Evolutionary conservation across 2,329 filamentous ascomycete genomes (phyloP), one percentile per base, ranked within the genome.

Genomic region (Clarireedia sp.): DNA sequence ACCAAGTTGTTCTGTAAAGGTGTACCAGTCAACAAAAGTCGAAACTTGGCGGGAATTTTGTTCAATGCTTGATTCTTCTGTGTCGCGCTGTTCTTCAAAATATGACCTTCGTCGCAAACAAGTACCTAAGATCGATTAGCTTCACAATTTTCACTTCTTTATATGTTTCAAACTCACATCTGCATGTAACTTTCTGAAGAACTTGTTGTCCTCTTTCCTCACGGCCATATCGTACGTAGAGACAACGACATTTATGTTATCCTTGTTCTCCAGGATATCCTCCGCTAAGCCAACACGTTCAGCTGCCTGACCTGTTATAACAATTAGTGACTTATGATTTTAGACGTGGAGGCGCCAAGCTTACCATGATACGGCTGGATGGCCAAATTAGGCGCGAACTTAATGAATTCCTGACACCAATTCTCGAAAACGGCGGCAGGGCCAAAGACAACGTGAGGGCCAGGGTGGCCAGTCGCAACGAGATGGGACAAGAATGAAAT

Each of bases 381-480:
- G 0, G 78, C 79, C 26, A 99, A 71, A 0, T 75, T 75, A 0
- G 90, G 90, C 5, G 91, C 92, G 70, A 99, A 99, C 48, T 82
- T 85, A 59, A 86, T 75, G 65, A 99, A 96, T 69, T 99, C 94
- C 50, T 84, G 82, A 50, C 95, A 80, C 94, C 94, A 99, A 68
- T 99, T 99, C 66, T 96, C 92, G 66, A 96, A 80, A 0, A 92
- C 96, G 0, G 92, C 96, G 0, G 90, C 88, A 5, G 94, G 94
- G 1, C 97, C 94, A 26, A 99, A 85, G 38, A 99, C 81, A 37
- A 99, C 74, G 68, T 96, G 83, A 74, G 75, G 90, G 66, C 89
- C 90, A 75, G 66, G 82, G 67, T 74, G 78, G 60, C 73, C 82
- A 29, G 81, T 81, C 66, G 90, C 83, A 16, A 88, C 83, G 24